A percentile compares a stretch with the other conserved stretches of the same genome.
These are phyloP conservation scores for Eucalyptus marginata DNA, from an alignment of 345 rosid species.

Conservation along the genomic window DNA sequence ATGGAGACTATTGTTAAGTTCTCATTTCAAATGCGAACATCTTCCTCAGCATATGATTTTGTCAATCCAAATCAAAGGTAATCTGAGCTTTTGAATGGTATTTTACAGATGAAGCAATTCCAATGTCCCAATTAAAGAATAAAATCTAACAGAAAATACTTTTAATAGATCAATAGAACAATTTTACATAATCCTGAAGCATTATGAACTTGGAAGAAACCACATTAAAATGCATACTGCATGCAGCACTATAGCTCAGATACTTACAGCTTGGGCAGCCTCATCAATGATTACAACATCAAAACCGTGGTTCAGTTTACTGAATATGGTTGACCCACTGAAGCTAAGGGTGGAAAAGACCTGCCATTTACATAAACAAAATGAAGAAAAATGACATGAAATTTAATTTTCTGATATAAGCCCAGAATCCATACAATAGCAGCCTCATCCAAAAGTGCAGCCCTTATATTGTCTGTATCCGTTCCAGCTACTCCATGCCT, in stretches of 20 bases:
- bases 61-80: background rate
- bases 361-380: constrained; percentile 25
- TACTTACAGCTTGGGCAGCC: constrained; percentile 98
- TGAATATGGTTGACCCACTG: constrained; percentile 74
- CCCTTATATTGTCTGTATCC: constrained; percentile 64
- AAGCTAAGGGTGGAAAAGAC: constrained; percentile 94
- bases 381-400: background rate
- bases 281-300: constrained; percentile 98
- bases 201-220: background rate
- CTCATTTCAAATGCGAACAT: background rate
- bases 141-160: background rate
- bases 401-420: background rate
- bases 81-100: background rate
- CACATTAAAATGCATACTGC: background rate
- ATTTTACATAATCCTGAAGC: background rate
- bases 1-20: background rate
- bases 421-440: constrained; percentile 49
- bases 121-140: background rate
- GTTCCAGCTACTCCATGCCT: constrained; percentile 57
- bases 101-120: background rate
- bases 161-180: background rate
- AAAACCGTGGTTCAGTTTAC: constrained; percentile 56
- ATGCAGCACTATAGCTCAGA: background rate
- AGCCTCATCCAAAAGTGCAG: constrained; percentile 78
- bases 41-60: background rate